Conservation (phyloP, 768 basidiomycete genomes). For the Hirschioporus abietinus region DNA sequence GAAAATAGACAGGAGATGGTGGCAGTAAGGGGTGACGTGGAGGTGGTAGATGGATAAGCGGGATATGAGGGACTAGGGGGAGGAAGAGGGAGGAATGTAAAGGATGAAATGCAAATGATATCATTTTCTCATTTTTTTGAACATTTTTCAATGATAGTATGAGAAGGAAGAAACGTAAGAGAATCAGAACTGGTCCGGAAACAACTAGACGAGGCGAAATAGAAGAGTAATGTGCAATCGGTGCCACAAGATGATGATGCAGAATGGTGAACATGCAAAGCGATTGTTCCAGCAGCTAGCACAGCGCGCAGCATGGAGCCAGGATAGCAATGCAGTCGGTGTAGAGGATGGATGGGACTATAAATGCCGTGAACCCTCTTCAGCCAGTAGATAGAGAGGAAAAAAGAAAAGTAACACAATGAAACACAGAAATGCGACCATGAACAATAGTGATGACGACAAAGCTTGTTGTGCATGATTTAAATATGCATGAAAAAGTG, state of each 20-base stretch:
- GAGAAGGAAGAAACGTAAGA: constrained; percentile 1
- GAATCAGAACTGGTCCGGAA: neutral
- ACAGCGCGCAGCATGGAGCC: neutral
- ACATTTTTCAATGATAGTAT: neutral
- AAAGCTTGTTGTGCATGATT: constrained; percentile 2
- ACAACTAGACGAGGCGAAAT: neutral
- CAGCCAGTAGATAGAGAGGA: neutral
- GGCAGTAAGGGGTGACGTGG: neutral
- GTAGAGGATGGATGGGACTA: neutral
- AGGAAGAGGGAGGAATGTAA: neutral
- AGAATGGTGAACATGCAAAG: neutral
- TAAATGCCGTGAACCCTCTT: neutral
- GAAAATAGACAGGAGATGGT: neutral
- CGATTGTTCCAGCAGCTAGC: neutral
- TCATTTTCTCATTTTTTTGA: constrained; percentile 7
- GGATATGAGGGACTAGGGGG: neutral
- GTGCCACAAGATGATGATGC: neutral
- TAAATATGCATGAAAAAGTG: constrained; percentile 3
- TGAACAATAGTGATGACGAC: constrained; percentile 1
- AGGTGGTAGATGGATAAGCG: neutral
- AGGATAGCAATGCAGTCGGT: neutral
- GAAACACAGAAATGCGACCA: neutral
- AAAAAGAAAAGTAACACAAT: neutral
- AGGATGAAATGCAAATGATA: neutral
- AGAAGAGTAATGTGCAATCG: constrained; percentile 1